Percentiles rank a stretch among this genome's conserved stretches.
Conservation (phyloP, 176 grass and related monocot genomes). For the Olyra latifolia region DNA sequence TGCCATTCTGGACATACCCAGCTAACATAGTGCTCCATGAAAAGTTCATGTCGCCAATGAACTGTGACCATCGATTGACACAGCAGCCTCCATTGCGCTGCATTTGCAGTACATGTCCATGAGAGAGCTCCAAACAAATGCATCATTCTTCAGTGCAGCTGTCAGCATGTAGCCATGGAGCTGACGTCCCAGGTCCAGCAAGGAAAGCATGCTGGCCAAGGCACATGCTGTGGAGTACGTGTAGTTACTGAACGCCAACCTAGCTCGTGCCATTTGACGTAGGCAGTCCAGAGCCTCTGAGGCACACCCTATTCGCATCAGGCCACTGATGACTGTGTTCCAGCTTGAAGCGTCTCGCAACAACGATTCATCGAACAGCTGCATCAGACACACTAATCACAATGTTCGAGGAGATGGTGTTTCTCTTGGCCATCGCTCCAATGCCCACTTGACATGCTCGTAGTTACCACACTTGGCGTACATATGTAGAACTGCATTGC, state of each 20-base stretch:
- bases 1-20: conserved; percentile 57
- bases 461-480: conserved; percentile 51
- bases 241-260: conserved; percentile 45
- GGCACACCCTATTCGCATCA: conserved; percentile 34
- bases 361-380: conserved; percentile 46
- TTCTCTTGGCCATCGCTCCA: conserved; percentile 28
- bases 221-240: conserved; percentile 54
- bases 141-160: conserved; percentile 28
- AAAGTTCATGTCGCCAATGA: conserved; percentile 27
- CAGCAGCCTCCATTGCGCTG: conserved; percentile 32
- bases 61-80: conserved; percentile 27
- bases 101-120: conserved; percentile 87
- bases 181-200: conserved; percentile 50
- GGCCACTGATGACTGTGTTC: conserved; percentile 64
- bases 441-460: conserved; percentile 5
- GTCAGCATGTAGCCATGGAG: conserved; percentile 52
- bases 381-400: conserved; percentile 44
- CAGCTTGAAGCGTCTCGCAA: conserved; percentile 50
- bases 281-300: conserved; percentile 36
- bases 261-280: conserved; percentile 37
- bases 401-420: conserved; percentile 58
- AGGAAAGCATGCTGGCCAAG: conserved; percentile 50
- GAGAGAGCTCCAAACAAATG: conserved; percentile 54
- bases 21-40: conserved; percentile 59
- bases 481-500: conserved; percentile 55